A percentile compares a stretch with the other conserved stretches of the same genome.
Evolutionary conservation across 1,284 basidiomycete species (phyloP).

Genomic region (Ganoderma meredithae): DNA sequence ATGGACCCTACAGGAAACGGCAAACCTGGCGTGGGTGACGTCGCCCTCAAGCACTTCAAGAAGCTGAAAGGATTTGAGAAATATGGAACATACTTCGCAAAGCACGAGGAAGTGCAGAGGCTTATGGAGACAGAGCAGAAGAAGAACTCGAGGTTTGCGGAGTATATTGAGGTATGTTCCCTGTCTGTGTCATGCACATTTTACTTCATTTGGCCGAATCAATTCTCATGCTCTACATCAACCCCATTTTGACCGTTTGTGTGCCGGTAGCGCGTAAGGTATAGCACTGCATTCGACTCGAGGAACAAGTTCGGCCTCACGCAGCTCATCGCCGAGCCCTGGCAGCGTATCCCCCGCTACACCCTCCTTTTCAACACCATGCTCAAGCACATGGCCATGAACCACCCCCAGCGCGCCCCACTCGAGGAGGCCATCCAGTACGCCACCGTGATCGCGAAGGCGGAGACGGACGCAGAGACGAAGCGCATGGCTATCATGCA

Average conservation of each 20-base stretch:
- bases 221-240: slow-evolving; percentile 22
- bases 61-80: slow-evolving; percentile 85
- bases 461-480: slow-evolving; percentile 93
- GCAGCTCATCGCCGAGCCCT: slow-evolving; percentile 98
- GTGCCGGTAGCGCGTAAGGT: slow-evolving; percentile 80
- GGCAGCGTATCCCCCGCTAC: slow-evolving; percentile 98
- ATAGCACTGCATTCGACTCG: slow-evolving; percentile 76
- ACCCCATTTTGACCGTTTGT: background rate
- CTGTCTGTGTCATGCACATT: background rate
- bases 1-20: slow-evolving; percentile 59
- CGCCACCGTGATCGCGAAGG: slow-evolving; percentile 90
- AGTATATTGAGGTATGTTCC: slow-evolving; percentile 81
- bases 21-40: slow-evolving; percentile 81
- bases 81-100: slow-evolving; percentile 91
- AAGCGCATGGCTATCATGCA: slow-evolving; percentile 90
- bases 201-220: slow-evolving; percentile 8
- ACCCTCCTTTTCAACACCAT: slow-evolving; percentile 92
- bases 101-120: slow-evolving; percentile 91
- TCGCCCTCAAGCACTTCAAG: slow-evolving; percentile 87
- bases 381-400: slow-evolving; percentile 84
- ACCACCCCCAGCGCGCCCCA: slow-evolving; percentile 82
- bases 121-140: slow-evolving; percentile 88
- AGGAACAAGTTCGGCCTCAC: slow-evolving; percentile 89
- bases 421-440: slow-evolving; percentile 88
- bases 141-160: slow-evolving; percentile 78